A percentile compares a stretch with the other conserved stretches of the same genome.
Evolutionary conservation across 177 flowering plant genomes (phyloP).

Genomic region (Vitis hybrid): DNA sequence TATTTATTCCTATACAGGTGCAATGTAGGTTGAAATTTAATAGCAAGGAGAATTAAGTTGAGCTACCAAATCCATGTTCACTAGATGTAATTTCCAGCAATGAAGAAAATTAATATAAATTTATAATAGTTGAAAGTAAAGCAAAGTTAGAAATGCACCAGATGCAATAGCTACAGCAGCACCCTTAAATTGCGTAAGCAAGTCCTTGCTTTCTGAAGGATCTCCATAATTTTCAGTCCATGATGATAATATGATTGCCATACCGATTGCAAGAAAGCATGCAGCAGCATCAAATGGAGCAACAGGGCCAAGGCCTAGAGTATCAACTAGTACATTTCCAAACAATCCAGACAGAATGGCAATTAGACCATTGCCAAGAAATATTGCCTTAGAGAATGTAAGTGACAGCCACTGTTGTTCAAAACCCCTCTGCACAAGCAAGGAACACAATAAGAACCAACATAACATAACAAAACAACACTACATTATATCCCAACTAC

Average conservation of each 20-base stretch:
- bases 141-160: slow-evolving; percentile 39
- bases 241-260: slow-evolving; percentile 84
- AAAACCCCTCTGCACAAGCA: slow-evolving; percentile 71
- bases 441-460: not conserved
- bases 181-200: slow-evolving; percentile 84
- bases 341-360: slow-evolving; percentile 88
- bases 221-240: slow-evolving; percentile 97
- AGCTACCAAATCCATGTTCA: too few relatives aligned
- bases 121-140: too few relatives aligned
- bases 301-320: slow-evolving; percentile 82
- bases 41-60: too few relatives aligned
- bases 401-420: slow-evolving; percentile 96
- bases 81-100: too few relatives aligned
- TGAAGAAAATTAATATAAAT: too few relatives aligned
- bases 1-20: too few relatives aligned
- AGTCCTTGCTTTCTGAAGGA: slow-evolving; percentile 89
- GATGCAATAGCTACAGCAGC: slow-evolving; percentile 97
- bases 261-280: slow-evolving; percentile 73
- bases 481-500: too few relatives aligned
- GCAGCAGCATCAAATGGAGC: slow-evolving; percentile 84
- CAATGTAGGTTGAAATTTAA: too few relatives aligned
- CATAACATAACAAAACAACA: too few relatives aligned
- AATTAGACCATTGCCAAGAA: slow-evolving; percentile 94
- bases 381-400: slow-evolving; percentile 95
- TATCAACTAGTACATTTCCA: slow-evolving; percentile 81